Evolutionary conservation across 352 stramenopile species (phyloP).

Genomic region (Pythium myriotylum): DNA sequence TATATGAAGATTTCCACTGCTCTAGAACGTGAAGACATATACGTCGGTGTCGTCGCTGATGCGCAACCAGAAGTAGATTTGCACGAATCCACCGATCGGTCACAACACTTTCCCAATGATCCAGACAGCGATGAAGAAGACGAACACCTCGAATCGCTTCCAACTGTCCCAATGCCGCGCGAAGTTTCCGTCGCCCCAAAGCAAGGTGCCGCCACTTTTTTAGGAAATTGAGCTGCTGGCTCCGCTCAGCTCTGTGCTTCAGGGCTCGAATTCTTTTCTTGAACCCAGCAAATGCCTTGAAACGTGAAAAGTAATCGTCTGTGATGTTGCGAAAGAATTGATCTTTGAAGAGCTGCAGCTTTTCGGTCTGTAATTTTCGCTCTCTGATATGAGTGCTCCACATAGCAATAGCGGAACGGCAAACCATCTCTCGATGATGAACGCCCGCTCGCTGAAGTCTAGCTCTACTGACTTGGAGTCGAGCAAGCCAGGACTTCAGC

Average conservation of each 20-base stretch:
- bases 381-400: slow-evolving; percentile 1
- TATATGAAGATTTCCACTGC: no score
- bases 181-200: no score
- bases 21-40: no score
- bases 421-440: background rate
- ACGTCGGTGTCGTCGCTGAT: no score
- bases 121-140: no score
- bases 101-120: background rate
- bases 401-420: background rate
- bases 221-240: no score
- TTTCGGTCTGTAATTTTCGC: slow-evolving; percentile 11
- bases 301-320: slow-evolving; percentile 34
- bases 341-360: slow-evolving; percentile 26
- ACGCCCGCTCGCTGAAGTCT: background rate
- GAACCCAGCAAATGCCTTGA: slow-evolving; percentile 19
- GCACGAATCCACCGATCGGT: background rate
- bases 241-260: background rate
- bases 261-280: slow-evolving; percentile 16
- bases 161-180: no score
- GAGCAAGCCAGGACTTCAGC: background rate
- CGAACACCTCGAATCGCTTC: no score
- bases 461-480: background rate
- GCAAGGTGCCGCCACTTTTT: no score
- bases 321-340: slow-evolving; percentile 31
- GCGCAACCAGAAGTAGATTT: background rate